Evolutionary conservation across 352 stramenopile genomes (phyloP).

Genomic region (Pythium brachiatum): DNA sequence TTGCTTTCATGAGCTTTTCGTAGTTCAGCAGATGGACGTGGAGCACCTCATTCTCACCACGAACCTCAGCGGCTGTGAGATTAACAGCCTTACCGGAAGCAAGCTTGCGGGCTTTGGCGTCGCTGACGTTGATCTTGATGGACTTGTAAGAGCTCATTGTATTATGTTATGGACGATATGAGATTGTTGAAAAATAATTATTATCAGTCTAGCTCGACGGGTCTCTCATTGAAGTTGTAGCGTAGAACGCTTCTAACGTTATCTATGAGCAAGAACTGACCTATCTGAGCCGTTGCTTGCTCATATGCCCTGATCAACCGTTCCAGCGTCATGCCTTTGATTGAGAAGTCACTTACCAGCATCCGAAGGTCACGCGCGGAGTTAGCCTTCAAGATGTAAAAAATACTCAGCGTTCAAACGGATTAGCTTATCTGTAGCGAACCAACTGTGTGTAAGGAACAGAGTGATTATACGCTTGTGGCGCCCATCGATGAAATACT

Average conservation of each 20-base stretch:
- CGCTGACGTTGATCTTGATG: neutral
- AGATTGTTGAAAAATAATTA: neutral
- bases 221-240: neutral
- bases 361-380: conserved; percentile 27
- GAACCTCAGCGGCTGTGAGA: neutral
- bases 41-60: neutral
- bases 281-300: conserved; percentile 24
- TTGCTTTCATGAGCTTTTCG: neutral
- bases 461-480: conserved; percentile 24
- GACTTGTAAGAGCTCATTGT: neutral
- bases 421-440: conserved; percentile 32
- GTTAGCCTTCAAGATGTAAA: conserved; percentile 29
- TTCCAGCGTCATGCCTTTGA: conserved; percentile 7
- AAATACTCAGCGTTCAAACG: conserved; percentile 26
- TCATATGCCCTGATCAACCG: conserved; percentile 22
- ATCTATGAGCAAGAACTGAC: conserved; percentile 22
- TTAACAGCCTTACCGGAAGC: neutral
- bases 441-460: conserved; percentile 25
- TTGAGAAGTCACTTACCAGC: conserved; percentile 25
- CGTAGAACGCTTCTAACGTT: conserved; percentile 9
- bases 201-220: neutral
- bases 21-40: neutral
- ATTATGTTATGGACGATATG: neutral
- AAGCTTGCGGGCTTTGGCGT: neutral
- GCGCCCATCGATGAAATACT: conserved; percentile 27